Conservation (phyloP, 2,329 filamentous ascomycete genomes). For the Ophiostoma ulmi region DNA sequence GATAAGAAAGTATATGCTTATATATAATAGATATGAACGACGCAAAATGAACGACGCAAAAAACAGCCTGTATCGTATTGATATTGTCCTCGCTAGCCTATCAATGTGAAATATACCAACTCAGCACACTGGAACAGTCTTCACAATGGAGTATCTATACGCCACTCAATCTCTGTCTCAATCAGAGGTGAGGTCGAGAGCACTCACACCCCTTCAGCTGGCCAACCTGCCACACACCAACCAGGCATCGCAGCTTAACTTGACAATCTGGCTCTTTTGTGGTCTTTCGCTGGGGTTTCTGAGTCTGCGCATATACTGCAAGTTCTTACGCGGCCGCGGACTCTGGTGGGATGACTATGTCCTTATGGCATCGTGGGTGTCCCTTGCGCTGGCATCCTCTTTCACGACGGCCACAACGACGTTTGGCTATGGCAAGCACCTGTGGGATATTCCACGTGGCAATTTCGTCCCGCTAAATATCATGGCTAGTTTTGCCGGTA, state of each 20-base stretch:
- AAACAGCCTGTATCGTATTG: not conserved
- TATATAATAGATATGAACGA: not conserved
- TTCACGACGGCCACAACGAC: not conserved
- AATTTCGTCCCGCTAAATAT: not conserved
- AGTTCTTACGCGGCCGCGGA: not conserved
- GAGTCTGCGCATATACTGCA: not conserved
- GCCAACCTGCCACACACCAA: not conserved
- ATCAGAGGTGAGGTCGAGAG: not conserved
- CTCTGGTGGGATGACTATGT: constrained; percentile 1
- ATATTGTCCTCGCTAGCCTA: not conserved
- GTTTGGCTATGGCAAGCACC: not conserved
- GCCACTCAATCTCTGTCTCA: too few relatives aligned
- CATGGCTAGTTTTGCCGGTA: not conserved
- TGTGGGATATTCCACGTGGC: not conserved
- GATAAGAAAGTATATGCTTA: not conserved
- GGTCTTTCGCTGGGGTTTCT: not conserved
- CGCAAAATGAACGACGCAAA: not conserved
- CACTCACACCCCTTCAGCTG: not conserved
- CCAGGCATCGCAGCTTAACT: not conserved
- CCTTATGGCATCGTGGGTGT: not conserved
- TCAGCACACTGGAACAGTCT: not conserved
- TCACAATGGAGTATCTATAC: not conserved
- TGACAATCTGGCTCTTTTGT: not conserved
- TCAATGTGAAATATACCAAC: not conserved
- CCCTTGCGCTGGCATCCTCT: not conserved